These are phyloP conservation scores for Entomortierella chlamydospora DNA, from an alignment of 192 early-diverging fungal genomes.

Conservation along the genomic window DNA sequence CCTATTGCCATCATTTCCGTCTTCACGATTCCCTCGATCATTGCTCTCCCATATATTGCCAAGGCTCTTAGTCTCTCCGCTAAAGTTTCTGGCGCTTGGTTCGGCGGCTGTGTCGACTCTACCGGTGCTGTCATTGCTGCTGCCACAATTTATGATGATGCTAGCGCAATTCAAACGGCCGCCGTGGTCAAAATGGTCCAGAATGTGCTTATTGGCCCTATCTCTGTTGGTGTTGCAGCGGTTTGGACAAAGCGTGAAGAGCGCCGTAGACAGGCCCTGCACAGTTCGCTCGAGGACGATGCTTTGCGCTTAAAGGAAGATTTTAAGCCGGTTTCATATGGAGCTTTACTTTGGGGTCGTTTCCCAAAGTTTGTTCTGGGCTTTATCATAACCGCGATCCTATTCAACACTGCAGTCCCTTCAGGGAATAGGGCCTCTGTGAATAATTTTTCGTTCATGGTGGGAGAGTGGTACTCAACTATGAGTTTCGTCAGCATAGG, in stretches of 20 bases:
- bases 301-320: constrained; percentile 25
- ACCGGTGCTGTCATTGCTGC: constrained; percentile 69
- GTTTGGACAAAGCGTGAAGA: constrained; percentile 61
- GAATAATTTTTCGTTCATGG: constrained; percentile 62
- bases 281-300: constrained; percentile 34
- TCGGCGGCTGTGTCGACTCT: constrained; percentile 67
- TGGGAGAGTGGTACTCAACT: constrained; percentile 66
- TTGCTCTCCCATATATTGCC: constrained; percentile 65
- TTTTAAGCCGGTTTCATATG: constrained; percentile 41
- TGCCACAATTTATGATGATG: constrained; percentile 63
- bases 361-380: constrained; percentile 69
- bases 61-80: constrained; percentile 53
- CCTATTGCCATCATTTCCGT: constrained; percentile 70
- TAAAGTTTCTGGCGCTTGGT: constrained; percentile 65
- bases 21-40: constrained; percentile 68
- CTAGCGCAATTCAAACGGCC: constrained; percentile 59
- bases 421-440: constrained; percentile 32
- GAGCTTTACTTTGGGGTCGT: constrained; percentile 56
- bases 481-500: constrained; percentile 67
- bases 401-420: constrained; percentile 64
- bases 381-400: constrained; percentile 62
- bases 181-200: constrained; percentile 71
- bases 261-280: constrained; percentile 20
- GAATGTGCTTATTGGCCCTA: constrained; percentile 65
- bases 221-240: constrained; percentile 62